Conservation (phyloP, 805 yeast genomes). For the Blastobotrys chiropterorum region DNA sequence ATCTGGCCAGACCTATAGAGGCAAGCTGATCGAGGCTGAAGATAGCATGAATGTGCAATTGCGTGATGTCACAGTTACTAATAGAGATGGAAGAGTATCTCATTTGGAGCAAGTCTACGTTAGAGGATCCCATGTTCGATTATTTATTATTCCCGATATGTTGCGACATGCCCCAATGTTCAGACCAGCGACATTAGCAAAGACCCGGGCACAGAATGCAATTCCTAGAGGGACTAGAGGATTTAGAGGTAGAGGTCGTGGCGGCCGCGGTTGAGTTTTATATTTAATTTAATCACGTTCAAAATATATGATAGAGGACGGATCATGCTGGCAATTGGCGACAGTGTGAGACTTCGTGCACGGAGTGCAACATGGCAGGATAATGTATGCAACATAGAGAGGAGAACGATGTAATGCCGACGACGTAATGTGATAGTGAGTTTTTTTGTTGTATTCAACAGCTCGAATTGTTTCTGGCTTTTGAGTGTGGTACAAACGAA, state of each 20-base stretch:
- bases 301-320: neutral
- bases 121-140: slow-evolving; percentile 84
- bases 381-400: too few species aligned
- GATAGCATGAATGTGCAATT: slow-evolving; percentile 93
- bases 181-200: slow-evolving; percentile 34
- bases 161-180: slow-evolving; percentile 86
- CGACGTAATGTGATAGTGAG: too few species aligned
- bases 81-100: slow-evolving; percentile 64
- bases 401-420: too few species aligned
- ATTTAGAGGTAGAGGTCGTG: slow-evolving; percentile 17
- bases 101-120: slow-evolving; percentile 81
- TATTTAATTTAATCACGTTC: neutral
- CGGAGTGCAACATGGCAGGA: too few species aligned
- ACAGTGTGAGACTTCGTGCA: too few species aligned
- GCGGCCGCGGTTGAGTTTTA: neutral
- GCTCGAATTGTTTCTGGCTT: too few species aligned
- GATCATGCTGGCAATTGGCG: neutral
- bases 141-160: slow-evolving; percentile 83
- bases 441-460: too few species aligned
- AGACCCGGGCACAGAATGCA: slow-evolving; percentile 18
- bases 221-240: neutral
- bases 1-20: slow-evolving; percentile 83
- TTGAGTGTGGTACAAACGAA: too few species aligned
- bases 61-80: slow-evolving; percentile 73
- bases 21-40: slow-evolving; percentile 74